These are phyloP conservation scores for Andalucia godoyi DNA, from an alignment of 78 protist species.

Conservation along the genomic window DNA sequence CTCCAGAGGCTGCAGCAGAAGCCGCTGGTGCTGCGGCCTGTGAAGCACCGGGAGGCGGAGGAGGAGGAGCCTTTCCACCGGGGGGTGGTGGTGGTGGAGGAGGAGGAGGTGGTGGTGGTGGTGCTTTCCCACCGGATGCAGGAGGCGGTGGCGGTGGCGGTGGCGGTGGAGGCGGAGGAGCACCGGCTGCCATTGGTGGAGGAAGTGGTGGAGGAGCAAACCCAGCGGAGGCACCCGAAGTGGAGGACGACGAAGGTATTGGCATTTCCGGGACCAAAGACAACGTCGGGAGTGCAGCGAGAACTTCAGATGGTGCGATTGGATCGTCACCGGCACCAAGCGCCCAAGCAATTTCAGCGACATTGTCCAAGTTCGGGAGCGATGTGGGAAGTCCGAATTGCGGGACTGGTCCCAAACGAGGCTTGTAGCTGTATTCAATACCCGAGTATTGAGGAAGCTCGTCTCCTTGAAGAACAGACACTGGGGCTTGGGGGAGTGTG, in stretches of 20 bases:
- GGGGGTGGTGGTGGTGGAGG: not conserved
- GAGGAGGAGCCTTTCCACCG: not conserved
- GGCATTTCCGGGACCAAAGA: no score
- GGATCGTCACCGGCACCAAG: not conserved
- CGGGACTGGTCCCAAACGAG: not conserved
- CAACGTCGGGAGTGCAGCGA: no score
- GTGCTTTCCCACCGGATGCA: not conserved
- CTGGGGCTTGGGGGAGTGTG: not conserved
- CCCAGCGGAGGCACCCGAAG: not conserved
- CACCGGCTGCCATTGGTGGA: not conserved
- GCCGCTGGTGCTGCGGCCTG: not conserved
- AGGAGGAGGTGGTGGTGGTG: not conserved
- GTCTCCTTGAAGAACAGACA: not conserved
- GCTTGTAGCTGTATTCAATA: not conserved
- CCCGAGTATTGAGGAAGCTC: not conserved
- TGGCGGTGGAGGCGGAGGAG: not conserved
- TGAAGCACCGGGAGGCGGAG: not conserved
- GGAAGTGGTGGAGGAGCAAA: not conserved
- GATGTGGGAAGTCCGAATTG: no score
- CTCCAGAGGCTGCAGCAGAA: not conserved
- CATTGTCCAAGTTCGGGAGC: not conserved
- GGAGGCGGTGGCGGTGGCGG: not conserved
- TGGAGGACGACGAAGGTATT: no score
- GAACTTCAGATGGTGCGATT: no score
- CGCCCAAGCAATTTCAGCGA: not conserved